A percentile compares a stretch with the other conserved stretches of the same genome.
phyloP scores from a whole-genome alignment of 2,329 filamentous ascomycete genomes.

The Polytolypa hystricis region DNA sequence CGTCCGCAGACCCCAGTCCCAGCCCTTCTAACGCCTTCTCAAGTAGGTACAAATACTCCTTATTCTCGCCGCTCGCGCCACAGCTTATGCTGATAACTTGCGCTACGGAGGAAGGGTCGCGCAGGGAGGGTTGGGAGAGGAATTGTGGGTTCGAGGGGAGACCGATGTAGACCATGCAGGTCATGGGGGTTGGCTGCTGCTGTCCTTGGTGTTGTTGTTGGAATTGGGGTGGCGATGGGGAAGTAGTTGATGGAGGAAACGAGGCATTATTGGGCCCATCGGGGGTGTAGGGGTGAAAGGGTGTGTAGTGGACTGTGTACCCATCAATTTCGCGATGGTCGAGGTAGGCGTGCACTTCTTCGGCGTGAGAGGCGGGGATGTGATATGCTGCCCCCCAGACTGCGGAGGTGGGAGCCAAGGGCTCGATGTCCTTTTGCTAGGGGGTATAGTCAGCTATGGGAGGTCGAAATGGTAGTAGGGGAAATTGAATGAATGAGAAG shows the following conservation, averaged over 20 bases:
- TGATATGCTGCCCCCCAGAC: slow-evolving; percentile 95
- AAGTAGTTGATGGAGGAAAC: slow-evolving; percentile 24
- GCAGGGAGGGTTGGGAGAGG: slow-evolving; percentile 41
- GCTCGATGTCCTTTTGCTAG: slow-evolving; percentile 27
- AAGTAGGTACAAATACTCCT: slow-evolving; percentile 75
- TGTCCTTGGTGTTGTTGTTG: slow-evolving; percentile 22
- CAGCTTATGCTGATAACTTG: slow-evolving; percentile 65
- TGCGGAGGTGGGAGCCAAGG: slow-evolving; percentile 18
- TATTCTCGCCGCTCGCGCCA: slow-evolving; percentile 81
- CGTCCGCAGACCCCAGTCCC: slow-evolving; percentile 66
- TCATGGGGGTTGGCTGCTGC: slow-evolving; percentile 26
- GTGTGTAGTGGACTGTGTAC: slow-evolving; percentile 84
- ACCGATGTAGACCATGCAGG: slow-evolving; percentile 80
- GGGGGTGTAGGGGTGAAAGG: slow-evolving; percentile 55
- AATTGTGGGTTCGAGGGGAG: slow-evolving; percentile 91
- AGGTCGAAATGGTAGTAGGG: neutral
- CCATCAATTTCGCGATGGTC: slow-evolving; percentile 97
- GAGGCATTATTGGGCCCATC: slow-evolving; percentile 11
- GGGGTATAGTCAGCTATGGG: neutral
- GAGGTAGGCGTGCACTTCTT: slow-evolving; percentile 77
- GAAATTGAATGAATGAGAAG: neutral
- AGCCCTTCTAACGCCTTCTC: slow-evolving; percentile 64
- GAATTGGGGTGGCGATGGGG: slow-evolving; percentile 29
- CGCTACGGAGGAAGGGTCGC: slow-evolving; percentile 67
- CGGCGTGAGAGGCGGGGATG: slow-evolving; percentile 59